Evolutionary conservation across 345 rosid genomes (phyloP).

Genomic region (Ceriops zippeliana): DNA sequence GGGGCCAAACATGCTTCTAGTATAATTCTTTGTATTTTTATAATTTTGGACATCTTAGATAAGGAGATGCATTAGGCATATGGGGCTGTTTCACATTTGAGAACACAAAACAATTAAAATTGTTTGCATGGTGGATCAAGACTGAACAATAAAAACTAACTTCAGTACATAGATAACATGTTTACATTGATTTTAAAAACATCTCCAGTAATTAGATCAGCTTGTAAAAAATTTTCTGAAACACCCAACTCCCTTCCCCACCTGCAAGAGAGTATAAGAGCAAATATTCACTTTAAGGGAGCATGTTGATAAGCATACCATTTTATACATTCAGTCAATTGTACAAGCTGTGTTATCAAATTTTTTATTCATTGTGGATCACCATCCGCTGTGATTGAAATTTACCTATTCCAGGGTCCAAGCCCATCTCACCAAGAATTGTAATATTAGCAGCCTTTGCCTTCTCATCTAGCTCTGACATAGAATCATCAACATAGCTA

Average conservation of each 20-base stretch:
- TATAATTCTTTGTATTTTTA: too few relatives aligned
- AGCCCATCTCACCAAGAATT: slow-evolving; percentile 95
- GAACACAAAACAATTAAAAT: too few relatives aligned
- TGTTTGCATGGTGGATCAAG: too few relatives aligned
- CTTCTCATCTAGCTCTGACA: slow-evolving; percentile 55
- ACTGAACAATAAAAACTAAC: not conserved
- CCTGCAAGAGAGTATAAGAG: too few relatives aligned
- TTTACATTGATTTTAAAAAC: not conserved
- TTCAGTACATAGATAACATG: too few relatives aligned
- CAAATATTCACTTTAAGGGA: too few relatives aligned
- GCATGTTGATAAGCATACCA: not conserved
- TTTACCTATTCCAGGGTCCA: slow-evolving; percentile 97
- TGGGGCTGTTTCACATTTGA: too few relatives aligned
- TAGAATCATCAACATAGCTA: slow-evolving; percentile 79
- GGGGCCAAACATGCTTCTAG: too few relatives aligned
- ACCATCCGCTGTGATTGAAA: slow-evolving; percentile 3
- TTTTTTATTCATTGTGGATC: not conserved
- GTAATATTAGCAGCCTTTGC: slow-evolving; percentile 77
- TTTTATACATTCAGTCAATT: not conserved
- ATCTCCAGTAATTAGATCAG: not conserved
- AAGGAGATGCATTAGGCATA: not conserved
- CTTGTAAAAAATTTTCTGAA: not conserved
- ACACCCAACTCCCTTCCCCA: too few relatives aligned
- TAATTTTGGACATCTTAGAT: not conserved
- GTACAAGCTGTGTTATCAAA: not conserved